Evolutionary conservation across 148 eudicot genomes (phyloP), one percentile per base, ranked within the genome.

Genomic region (Vaccinium macrocarpon): DNA sequence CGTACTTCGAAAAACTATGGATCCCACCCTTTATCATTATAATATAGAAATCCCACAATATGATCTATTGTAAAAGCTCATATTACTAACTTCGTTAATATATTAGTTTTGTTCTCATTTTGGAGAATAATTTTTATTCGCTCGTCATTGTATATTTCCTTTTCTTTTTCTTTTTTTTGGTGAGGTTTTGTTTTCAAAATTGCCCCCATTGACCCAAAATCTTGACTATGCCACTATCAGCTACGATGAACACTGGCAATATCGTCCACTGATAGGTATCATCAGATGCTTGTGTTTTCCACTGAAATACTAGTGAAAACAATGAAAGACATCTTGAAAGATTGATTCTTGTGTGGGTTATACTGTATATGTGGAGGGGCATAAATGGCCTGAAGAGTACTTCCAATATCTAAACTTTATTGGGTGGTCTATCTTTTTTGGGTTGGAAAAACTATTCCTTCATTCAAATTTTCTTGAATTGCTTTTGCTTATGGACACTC

Each of bases 401-500:
- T 57, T 71, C 53, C 50, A 18, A 55, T 75, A 81, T 75, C 81
- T 81, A 81, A 25, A 73, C 66, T 52, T 70, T 78, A 49, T 46
- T 42, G 46, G 52, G 64, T 64, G 52, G 48, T 46, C 29, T 76
- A 51, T 82, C 59, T 59, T 61, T 59, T 78, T 82, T 78, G 77
- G 55, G 42, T 15, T 81, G 64, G 66, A 70, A 57, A 77, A 82
- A 86, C 83, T 83, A 83, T 68, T 68, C 73, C 73, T 27, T 59
- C 77, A 38, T 76, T 62, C 14, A 6, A 50, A 46, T 57, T 71
- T 59, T 48, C 19, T 46, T 32, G 49, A 15, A 32, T 25, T 76
- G 5, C 49, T 23, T 84, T 84, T 68, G 16, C 76, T 72, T 66
- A 27, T 87, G 87, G 85, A 72, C 76, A 84, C 84, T 84, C 87